A percentile compares a stretch with the other conserved stretches of the same genome.
These are phyloP conservation scores for Mycena filopes DNA, from an alignment of 768 basidiomycete genomes.

Conservation along the genomic window DNA sequence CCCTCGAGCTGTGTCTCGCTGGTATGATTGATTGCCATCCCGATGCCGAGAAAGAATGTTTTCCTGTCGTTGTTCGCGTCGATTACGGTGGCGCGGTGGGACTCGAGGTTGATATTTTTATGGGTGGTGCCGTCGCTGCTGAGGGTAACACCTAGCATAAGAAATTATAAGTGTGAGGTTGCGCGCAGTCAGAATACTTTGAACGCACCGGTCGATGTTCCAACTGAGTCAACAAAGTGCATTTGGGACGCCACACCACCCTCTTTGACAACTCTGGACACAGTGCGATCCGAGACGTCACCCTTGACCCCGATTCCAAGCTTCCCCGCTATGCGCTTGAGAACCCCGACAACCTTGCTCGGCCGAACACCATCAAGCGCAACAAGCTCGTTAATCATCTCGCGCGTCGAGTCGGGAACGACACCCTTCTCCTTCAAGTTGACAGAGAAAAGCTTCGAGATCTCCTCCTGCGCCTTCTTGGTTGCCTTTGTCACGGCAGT, in stretches of 20 bases:
- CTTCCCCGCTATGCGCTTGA: conserved; percentile 8
- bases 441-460: too few relatives aligned
- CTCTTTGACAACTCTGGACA: conserved; percentile 15
- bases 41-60: conserved; percentile 14
- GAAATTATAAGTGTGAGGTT: background rate
- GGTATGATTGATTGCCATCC: conserved; percentile 33
- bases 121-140: conserved; percentile 35
- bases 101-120: conserved; percentile 28
- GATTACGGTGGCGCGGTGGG: too few relatives aligned
- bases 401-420: conserved; percentile 4
- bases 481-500: background rate
- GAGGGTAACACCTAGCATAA: conserved; percentile 26
- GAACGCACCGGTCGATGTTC: conserved; percentile 7
- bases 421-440: conserved; percentile 22
- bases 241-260: conserved; percentile 8
- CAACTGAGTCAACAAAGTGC: conserved; percentile 10
- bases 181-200: background rate
- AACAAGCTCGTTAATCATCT: conserved; percentile 19
- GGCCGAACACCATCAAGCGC: too few relatives aligned
- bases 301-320: background rate
- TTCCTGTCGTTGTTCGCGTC: too few relatives aligned
- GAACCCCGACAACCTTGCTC: background rate
- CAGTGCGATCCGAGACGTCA: background rate
- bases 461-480: background rate
- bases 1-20: conserved; percentile 36